Percentiles rank a stretch among this genome's conserved stretches.
Conservation (phyloP, 108 stramenopile species). For the Fistulifera pelliculosa region DNA sequence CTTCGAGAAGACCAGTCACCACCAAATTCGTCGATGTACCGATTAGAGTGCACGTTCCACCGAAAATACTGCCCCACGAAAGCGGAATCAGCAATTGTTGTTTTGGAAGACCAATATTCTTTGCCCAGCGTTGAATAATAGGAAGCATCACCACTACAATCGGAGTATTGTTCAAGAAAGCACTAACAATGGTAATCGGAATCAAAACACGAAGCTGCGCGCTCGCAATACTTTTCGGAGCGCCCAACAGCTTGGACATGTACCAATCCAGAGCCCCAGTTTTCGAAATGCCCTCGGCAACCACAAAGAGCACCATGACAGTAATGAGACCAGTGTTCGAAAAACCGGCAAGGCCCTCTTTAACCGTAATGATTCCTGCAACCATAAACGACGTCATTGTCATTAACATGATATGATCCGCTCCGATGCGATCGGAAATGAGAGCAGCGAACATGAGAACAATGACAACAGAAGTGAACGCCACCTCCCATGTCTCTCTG, state of each 20-base stretch:
- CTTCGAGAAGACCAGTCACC: slow-evolving; percentile 48
- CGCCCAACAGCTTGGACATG: slow-evolving; percentile 72
- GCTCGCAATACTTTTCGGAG: slow-evolving; percentile 36
- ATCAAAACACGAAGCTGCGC: slow-evolving; percentile 73
- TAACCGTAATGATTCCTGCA: slow-evolving; percentile 49
- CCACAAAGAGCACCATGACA: slow-evolving; percentile 75
- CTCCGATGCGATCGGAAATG: slow-evolving; percentile 54
- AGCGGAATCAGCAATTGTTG: slow-evolving; percentile 78
- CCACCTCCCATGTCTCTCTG: slow-evolving; percentile 36
- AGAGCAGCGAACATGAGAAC: slow-evolving; percentile 54
- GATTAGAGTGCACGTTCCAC: slow-evolving; percentile 84
- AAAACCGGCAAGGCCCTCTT: slow-evolving; percentile 73
- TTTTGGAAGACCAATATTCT: slow-evolving; percentile 34
- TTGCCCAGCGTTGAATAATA: slow-evolving; percentile 70
- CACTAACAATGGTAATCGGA: slow-evolving; percentile 51
- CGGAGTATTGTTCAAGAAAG: slow-evolving; percentile 88
- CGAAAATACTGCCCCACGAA: slow-evolving; percentile 76
- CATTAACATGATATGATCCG: slow-evolving; percentile 62
- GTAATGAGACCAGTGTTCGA: slow-evolving; percentile 73
- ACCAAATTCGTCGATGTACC: slow-evolving; percentile 85
- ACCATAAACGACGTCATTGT: slow-evolving; percentile 68
- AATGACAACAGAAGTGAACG: slow-evolving; percentile 49
- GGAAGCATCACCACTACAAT: slow-evolving; percentile 86
- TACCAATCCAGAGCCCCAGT: slow-evolving; percentile 86
- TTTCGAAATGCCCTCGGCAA: slow-evolving; percentile 68